phyloP scores from a whole-genome alignment of 2,329 filamentous ascomycete species.

The Aspergillus vadensis region DNA sequence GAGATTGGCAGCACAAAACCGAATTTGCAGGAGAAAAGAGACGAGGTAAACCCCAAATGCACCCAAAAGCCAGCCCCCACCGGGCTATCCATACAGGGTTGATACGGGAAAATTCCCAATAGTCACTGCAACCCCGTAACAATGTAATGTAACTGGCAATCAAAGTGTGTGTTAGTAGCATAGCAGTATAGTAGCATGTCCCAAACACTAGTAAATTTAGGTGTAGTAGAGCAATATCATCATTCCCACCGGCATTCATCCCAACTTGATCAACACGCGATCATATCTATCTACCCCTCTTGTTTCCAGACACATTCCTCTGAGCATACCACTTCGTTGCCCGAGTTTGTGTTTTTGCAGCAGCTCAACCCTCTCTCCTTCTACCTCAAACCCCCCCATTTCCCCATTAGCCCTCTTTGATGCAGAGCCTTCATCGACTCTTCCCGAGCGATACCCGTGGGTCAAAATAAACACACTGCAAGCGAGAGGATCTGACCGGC shows the following conservation, averaged over 20 bases:
- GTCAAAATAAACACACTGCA: slow-evolving; percentile 40
- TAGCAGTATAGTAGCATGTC: too few relatives aligned
- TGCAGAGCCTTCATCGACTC: slow-evolving; percentile 3
- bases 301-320: slow-evolving; percentile 1
- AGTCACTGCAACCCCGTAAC: background rate
- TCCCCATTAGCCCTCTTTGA: background rate
- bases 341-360: background rate
- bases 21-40: too few relatives aligned
- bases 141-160: background rate
- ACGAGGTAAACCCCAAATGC: too few relatives aligned
- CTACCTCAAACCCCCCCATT: background rate
- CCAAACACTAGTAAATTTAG: background rate
- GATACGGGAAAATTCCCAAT: background rate
- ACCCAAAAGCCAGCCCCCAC: background rate
- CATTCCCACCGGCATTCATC: background rate
- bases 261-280: background rate
- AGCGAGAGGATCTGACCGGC: slow-evolving; percentile 23
- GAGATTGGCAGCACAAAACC: background rate
- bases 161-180: too few relatives aligned
- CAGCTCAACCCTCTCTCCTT: background rate
- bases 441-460: slow-evolving; percentile 24
- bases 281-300: slow-evolving; percentile 6
- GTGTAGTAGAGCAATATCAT: background rate
- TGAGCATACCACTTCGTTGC: background rate
- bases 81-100: background rate